Percentiles rank a stretch among this genome's conserved stretches.
Conservation (phyloP, 169 alveolate genomes). For the Perkinsus chesapeaki region DNA sequence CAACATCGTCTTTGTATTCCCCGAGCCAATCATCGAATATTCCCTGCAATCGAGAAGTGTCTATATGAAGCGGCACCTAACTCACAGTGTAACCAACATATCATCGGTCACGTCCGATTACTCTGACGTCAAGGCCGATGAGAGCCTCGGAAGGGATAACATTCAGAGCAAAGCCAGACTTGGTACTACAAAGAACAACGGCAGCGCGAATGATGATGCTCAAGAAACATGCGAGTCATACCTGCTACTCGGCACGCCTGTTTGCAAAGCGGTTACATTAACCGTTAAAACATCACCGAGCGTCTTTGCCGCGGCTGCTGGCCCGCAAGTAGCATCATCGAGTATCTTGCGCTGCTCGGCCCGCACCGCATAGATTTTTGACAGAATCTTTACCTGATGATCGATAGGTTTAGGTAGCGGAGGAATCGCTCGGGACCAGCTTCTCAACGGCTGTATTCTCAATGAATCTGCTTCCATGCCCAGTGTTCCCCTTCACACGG, state of each 20-base stretch:
- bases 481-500: slow-evolving; percentile 27
- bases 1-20: neutral
- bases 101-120: neutral
- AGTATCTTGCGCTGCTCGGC: neutral
- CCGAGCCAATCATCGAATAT: neutral
- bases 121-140: slow-evolving; percentile 24
- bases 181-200: neutral
- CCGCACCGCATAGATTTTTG: neutral
- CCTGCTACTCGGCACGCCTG: slow-evolving; percentile 22
- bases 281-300: slow-evolving; percentile 30
- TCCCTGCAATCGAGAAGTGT: neutral
- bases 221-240: no score
- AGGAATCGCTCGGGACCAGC: neutral
- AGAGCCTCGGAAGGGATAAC: slow-evolving; percentile 31
- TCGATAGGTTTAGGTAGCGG: neutral
- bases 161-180: slow-evolving; percentile 9
- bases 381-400: neutral
- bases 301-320: slow-evolving; percentile 11
- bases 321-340: neutral
- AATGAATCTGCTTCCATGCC: slow-evolving; percentile 31
- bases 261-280: slow-evolving; percentile 21
- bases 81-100: no score
- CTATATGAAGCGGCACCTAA: neutral
- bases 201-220: neutral
- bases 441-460: slow-evolving; percentile 22